These are phyloP conservation scores for Lactarius akahatsu DNA, from an alignment of 768 basidiomycete species.

Conservation along the genomic window DNA sequence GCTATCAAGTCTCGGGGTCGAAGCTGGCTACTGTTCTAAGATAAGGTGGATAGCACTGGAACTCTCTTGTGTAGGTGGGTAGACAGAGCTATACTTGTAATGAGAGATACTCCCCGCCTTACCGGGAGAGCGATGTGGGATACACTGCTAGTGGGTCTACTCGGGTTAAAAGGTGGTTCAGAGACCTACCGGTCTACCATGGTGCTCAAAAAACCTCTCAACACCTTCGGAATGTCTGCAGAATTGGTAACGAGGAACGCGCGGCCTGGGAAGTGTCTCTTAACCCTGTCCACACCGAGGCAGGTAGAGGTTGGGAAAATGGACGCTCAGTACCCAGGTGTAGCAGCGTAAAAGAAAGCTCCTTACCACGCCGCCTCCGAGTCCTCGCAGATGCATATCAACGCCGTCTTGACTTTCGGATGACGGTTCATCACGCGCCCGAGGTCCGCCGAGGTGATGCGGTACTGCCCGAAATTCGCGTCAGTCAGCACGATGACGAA, in stretches of 20 bases:
- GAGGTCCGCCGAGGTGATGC: slow-evolving; percentile 59
- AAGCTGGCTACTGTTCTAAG: no score
- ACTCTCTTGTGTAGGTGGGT: no score
- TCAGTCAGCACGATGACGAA: slow-evolving; percentile 72
- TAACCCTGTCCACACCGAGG: slow-evolving; percentile 46
- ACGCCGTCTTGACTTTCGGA: slow-evolving; percentile 63
- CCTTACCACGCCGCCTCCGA: slow-evolving; percentile 61
- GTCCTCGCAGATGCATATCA: slow-evolving; percentile 69
- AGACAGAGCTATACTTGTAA: no score
- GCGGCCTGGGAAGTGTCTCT: slow-evolving; percentile 56
- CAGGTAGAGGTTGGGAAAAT: no score
- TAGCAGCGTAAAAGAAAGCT: background rate
- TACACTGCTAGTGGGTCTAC: background rate
- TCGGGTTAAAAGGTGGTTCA: background rate
- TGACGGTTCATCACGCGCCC: slow-evolving; percentile 56
- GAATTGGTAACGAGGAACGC: slow-evolving; percentile 61
- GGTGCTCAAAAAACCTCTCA: slow-evolving; percentile 55
- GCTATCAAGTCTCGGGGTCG: background rate
- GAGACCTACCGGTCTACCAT: slow-evolving; percentile 33
- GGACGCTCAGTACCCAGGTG: background rate
- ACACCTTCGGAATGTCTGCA: slow-evolving; percentile 61
- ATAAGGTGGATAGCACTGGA: no score
- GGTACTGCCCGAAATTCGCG: slow-evolving; percentile 64
- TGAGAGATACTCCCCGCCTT: background rate
- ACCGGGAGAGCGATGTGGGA: background rate